These are phyloP conservation scores for Russula sp. DNA, from an alignment of 768 basidiomycete species.

Conservation along the genomic window DNA sequence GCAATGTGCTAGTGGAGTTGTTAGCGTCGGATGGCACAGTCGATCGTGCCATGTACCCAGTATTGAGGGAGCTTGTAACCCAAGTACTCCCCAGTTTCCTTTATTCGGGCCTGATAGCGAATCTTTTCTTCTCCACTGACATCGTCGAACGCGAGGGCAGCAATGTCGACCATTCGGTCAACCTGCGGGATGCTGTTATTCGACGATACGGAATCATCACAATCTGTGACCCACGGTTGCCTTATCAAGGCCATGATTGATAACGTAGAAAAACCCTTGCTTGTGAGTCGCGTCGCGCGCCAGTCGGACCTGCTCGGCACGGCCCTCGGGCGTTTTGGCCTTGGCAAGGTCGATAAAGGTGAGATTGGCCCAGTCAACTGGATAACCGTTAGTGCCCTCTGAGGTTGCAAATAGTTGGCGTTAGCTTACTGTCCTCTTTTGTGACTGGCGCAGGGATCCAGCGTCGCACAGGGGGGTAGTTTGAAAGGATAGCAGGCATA, in stretches of 20 bases:
- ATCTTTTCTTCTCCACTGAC: conserved; percentile 34
- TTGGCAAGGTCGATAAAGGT: conserved; percentile 33
- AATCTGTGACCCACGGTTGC: conserved; percentile 32
- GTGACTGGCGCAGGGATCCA: conserved; percentile 28
- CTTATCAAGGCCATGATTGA: conserved; percentile 43
- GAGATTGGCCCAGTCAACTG: conserved; percentile 36
- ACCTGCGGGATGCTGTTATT: conserved; percentile 9
- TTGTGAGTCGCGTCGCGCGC: conserved; percentile 32
- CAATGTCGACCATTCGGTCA: conserved; percentile 35
- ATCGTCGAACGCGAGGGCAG: conserved; percentile 32
- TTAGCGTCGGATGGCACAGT: background rate
- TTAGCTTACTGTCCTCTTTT: conserved; percentile 23
- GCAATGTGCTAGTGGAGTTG: conserved; percentile 46
- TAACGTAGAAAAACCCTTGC: conserved; percentile 42
- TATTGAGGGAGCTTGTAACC: conserved; percentile 51
- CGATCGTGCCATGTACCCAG: conserved; percentile 38
- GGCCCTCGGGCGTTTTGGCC: conserved; percentile 31
- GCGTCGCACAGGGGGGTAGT: conserved; percentile 22
- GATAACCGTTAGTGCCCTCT: background rate
- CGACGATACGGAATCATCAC: background rate
- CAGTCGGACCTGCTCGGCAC: conserved; percentile 29
- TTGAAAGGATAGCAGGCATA: conserved; percentile 23
- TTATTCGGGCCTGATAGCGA: conserved; percentile 30
- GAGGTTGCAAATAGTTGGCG: background rate
- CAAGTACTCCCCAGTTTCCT: conserved; percentile 44